Evolutionary conservation across 805 yeast genomes (phyloP).

Genomic region (Ogataea siamensis): DNA sequence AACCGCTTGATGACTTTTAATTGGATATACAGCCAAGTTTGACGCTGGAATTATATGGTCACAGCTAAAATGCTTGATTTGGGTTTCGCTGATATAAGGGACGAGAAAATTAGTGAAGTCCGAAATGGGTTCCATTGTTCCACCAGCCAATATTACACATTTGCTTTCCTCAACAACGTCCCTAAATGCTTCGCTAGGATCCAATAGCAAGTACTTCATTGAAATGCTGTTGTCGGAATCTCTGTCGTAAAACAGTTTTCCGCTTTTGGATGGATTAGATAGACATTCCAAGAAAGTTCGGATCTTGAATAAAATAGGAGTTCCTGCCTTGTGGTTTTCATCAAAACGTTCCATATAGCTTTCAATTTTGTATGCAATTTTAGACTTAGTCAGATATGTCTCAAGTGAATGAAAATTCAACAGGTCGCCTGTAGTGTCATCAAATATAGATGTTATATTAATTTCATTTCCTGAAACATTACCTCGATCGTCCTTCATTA

Average conservation of each 20-base stretch:
- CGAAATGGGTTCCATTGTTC: conserved; percentile 88
- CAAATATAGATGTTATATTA: conserved; percentile 50
- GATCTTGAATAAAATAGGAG: conserved; percentile 65
- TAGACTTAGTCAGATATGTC: conserved; percentile 60
- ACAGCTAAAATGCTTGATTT: conserved; percentile 62
- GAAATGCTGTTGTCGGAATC: conserved; percentile 32
- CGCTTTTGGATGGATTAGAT: conserved; percentile 75
- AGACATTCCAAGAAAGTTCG: conserved; percentile 62
- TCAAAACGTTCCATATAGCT: conserved; percentile 41
- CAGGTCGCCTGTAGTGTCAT: conserved; percentile 61
- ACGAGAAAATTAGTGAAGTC: conserved; percentile 68
- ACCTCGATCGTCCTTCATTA: conserved; percentile 34
- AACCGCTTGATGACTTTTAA: conserved; percentile 30
- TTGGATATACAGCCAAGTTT: conserved; percentile 61
- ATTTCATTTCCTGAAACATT: conserved; percentile 55
- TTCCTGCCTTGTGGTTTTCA: conserved; percentile 12
- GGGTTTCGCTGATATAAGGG: conserved; percentile 46
- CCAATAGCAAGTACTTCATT: conserved; percentile 70
- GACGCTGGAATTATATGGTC: conserved; percentile 78
- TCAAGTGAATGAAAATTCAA: conserved; percentile 69
- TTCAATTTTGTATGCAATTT: conserved; percentile 83
- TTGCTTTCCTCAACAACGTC: conserved; percentile 62
- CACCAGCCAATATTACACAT: conserved; percentile 85
- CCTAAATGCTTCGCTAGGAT: conserved; percentile 70
- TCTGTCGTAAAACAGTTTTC: conserved; percentile 64